These are phyloP conservation scores for Ceratocystis colombiana DNA, from an alignment of 2,329 filamentous ascomycete genomes.

Conservation along the genomic window DNA sequence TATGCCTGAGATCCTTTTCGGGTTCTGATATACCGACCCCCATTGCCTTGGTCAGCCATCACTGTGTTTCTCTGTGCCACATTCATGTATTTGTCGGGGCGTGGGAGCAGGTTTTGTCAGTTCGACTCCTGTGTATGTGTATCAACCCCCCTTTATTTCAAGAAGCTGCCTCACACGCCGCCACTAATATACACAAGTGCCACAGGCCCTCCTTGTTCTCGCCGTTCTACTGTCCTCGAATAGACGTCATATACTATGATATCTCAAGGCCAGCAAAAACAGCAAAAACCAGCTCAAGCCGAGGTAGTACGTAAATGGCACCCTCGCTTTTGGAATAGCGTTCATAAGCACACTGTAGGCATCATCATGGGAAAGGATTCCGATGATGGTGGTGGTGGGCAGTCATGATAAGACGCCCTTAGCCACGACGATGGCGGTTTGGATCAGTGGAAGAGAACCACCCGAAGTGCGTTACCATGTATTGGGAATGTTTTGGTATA, in stretches of 20 bases:
- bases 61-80: background rate
- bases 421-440: background rate
- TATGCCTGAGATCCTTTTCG: background rate
- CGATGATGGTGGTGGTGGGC: background rate
- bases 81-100: background rate
- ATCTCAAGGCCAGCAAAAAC: background rate
- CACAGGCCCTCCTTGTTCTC: background rate
- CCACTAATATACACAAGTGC: constrained; percentile 1
- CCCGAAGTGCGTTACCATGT: background rate
- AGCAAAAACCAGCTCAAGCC: background rate
- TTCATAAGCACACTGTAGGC: background rate
- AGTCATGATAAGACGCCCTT: background rate
- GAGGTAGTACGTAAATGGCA: background rate
- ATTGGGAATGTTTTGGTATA: background rate
- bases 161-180: background rate
- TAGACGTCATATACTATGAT: background rate
- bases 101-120: background rate
- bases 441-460: background rate
- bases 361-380: background rate
- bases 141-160: background rate
- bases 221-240: background rate
- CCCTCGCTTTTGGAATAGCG: background rate
- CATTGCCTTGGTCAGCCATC: background rate
- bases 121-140: background rate
- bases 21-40: background rate